Conservation (phyloP, 768 basidiomycete genomes). For the Coprinopsis marcescibilis region DNA sequence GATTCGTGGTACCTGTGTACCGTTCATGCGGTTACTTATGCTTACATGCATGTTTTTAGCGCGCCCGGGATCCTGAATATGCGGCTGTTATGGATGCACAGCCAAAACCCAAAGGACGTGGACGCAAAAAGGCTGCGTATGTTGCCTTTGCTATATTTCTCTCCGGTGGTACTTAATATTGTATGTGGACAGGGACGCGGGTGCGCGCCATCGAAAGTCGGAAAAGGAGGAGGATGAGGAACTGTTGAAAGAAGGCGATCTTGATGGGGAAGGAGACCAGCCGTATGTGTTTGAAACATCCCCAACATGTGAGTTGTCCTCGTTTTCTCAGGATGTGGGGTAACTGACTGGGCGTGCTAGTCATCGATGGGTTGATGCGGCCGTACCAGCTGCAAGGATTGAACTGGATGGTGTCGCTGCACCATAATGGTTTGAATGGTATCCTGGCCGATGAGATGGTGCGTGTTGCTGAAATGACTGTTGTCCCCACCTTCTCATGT, state of each 20-base stretch:
- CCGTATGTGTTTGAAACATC: conserved; percentile 94
- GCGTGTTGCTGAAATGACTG: too few relatives aligned
- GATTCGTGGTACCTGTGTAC: too few relatives aligned
- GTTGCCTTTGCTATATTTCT: background rate
- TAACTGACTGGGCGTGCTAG: conserved; percentile 35
- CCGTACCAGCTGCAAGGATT: conserved; percentile 93
- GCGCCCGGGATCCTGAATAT: conserved; percentile 89
- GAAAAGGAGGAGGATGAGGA: conserved; percentile 99
- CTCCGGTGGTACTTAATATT: conserved; percentile 10
- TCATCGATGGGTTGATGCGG: conserved; percentile 86
- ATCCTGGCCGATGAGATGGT: conserved; percentile 99
- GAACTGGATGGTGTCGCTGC: conserved; percentile 95
- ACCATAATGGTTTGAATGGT: conserved; percentile 95
- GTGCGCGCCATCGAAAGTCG: conserved; percentile 82
- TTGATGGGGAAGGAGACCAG: conserved; percentile 76
- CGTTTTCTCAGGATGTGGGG: background rate
- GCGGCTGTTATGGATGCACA: conserved; percentile 85
- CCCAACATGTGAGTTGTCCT: conserved; percentile 64
- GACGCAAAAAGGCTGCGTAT: conserved; percentile 66
- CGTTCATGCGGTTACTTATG: background rate
- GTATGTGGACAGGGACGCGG: conserved; percentile 59
- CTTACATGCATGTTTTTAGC: conserved; percentile 34
- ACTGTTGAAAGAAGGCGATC: conserved; percentile 79
- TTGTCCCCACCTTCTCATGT: too few relatives aligned
- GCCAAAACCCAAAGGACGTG: conserved; percentile 77